These are phyloP conservation scores for Arthonia radiata DNA, from an alignment of 495 filamentous ascomycete species.

Conservation along the genomic window DNA sequence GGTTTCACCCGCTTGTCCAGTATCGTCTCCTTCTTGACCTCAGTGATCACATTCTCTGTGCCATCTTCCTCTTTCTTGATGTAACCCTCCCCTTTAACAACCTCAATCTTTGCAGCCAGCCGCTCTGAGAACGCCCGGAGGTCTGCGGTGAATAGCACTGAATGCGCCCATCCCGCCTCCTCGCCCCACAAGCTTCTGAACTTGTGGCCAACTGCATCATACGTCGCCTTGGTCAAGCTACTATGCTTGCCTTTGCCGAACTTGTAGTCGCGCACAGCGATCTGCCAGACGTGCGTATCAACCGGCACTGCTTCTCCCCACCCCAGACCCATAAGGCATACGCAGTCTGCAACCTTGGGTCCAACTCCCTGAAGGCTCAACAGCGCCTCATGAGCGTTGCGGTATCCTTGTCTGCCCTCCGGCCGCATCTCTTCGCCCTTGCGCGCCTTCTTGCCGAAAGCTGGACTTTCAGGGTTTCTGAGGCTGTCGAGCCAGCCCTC, in stretches of 20 bases:
- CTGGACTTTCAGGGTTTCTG: conserved; percentile 48
- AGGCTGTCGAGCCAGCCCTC: conserved; percentile 55
- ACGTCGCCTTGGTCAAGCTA: conserved; percentile 66
- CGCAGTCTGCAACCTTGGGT: conserved; percentile 91
- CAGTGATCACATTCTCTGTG: conserved; percentile 7
- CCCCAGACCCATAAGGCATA: conserved; percentile 90
- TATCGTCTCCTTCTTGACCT: conserved; percentile 5
- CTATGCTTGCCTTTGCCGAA: conserved; percentile 70
- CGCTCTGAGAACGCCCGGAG: conserved; percentile 58
- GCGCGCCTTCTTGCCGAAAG: conserved; percentile 20
- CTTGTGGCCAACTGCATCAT: conserved; percentile 70
- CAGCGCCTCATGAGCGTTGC: conserved; percentile 56
- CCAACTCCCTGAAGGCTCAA: conserved; percentile 66
- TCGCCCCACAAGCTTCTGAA: conserved; percentile 81
- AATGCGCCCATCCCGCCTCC: conserved; percentile 94
- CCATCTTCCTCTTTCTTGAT: conserved; percentile 9
- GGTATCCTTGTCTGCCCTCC: conserved; percentile 43
- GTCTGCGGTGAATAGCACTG: conserved; percentile 87
- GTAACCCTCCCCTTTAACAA: conserved; percentile 15
- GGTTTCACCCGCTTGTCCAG: conserved; percentile 14
- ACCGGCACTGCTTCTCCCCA: conserved; percentile 90
- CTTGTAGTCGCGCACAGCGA: conserved; percentile 83
- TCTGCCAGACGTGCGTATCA: conserved; percentile 98
- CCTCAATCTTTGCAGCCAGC: conserved; percentile 24
- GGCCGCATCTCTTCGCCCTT: conserved; percentile 26